These are phyloP conservation scores for Peterozyma toletana DNA, from an alignment of 805 yeast genomes.

Conservation along the genomic window DNA sequence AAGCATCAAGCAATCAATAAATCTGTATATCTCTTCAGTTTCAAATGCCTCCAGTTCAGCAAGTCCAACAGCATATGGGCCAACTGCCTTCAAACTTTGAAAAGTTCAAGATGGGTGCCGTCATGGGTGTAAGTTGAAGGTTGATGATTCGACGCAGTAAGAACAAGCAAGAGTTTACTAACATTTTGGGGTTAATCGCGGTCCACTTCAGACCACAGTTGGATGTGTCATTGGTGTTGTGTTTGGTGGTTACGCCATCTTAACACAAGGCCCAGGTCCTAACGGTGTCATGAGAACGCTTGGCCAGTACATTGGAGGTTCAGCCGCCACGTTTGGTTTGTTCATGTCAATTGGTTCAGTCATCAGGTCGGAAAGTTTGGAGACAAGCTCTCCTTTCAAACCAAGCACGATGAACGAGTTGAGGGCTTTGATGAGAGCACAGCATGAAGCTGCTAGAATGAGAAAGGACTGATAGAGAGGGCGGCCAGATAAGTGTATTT, in stretches of 20 bases:
- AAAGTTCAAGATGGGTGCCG: conserved; percentile 95
- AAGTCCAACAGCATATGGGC: conserved; percentile 38
- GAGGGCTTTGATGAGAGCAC: conserved; percentile 35
- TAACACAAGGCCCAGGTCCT: conserved; percentile 97
- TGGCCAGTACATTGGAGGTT: conserved; percentile 94
- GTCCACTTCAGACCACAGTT: conserved; percentile 42
- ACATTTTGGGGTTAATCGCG: neutral
- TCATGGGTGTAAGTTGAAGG: conserved; percentile 70
- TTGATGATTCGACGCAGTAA: too few species aligned
- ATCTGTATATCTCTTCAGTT: neutral
- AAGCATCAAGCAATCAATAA: neutral
- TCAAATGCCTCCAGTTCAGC: conserved; percentile 61
- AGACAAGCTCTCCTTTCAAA: conserved; percentile 16
- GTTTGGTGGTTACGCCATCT: conserved; percentile 88
- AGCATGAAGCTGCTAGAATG: conserved; percentile 22
- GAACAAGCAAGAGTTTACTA: neutral
- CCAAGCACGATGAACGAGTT: conserved; percentile 26
- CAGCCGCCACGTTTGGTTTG: conserved; percentile 94
- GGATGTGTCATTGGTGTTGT: conserved; percentile 94
- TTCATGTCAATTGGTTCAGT: conserved; percentile 96
- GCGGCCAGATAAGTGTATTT: too few species aligned
- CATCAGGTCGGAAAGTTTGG: conserved; percentile 62
- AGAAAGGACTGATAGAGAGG: conserved; percentile 9
- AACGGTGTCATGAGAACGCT: conserved; percentile 93
- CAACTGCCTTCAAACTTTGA: conserved; percentile 85